Evolutionary conservation across 2,329 filamentous ascomycete genomes (phyloP), one percentile per base, ranked within the genome.

Genomic region (Curvularia hawaiiensis): DNA sequence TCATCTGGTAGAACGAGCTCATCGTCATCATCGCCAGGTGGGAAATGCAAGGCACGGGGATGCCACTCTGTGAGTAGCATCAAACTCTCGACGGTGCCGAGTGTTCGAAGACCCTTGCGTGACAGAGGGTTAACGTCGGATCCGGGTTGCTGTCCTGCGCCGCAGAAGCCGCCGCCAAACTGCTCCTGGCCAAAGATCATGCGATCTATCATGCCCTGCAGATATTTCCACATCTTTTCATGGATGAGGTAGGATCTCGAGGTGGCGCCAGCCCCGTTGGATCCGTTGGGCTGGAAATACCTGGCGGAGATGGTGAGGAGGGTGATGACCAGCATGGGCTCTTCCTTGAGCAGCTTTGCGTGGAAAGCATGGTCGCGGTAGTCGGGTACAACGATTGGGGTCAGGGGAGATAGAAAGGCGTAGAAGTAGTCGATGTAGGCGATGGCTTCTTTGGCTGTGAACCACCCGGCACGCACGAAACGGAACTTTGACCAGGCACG

Each of bases 51-150:
- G 16, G 93, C 93, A 6, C 94, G 87, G 4, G 95, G 95, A 75
- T 98, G 94, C 94, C 95, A 99, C 72, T 99, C 95, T 1, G 94
- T 98, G 44, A 99, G 81, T 26, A 99, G 89, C 82, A 99, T 88
- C 31, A 99, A 79, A 33, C 92, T 96, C 78, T 99, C 95, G 26
- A 99, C 92, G 0, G 94, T 97, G 16, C 95, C 95, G 3, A 99
- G 80, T 0, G 94, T 97, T 51, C 95, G 85, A 52, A 98, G 80
- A 65, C 93, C 95, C 63, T 83, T 84, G 14, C 83, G 79, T 16
- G 80, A 79, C 2, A 82, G 76, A 14, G 83, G 79, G 75, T 78
- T 92, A 71, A 77, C 87, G 84, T 79, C 88, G 80, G 86, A 90
- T 85, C 47, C 89, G 83, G 61, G 89, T 62, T 83, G 67, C 75